Base-by-base conservation (phyloP, 2,329 filamentous ascomycete species). In the Phyllosticta paracitricarpa region DNA sequence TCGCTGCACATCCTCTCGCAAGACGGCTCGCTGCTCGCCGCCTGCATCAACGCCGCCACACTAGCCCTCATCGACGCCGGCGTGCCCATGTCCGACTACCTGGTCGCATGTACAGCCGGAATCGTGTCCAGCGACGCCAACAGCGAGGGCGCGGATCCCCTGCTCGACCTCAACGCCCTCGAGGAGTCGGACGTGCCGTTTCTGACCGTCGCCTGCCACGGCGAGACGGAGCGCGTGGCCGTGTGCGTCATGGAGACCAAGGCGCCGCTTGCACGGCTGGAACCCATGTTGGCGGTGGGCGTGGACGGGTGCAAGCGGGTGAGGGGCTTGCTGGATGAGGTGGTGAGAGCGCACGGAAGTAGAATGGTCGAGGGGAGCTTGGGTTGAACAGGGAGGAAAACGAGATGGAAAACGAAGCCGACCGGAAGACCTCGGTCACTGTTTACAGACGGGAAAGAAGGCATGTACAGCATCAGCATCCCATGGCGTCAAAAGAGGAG, bases 11-110 rank as follows among this genome's bases (percentile, higher is more conserved):
- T 99, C 40, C 85, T 99, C 54, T 89, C 88, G 0, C 87, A 95
- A 67, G 94, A 99, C 73, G 94, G 94, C 28, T 92, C 89, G 0
- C 82, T 97, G 2, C 85, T 99, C 22, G 91, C 93, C 0, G 89
- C 91, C 0, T 90, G 93, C 54, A 80, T 97, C 67, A 99, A 99
- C 70, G 94, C 94, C 3, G 84, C 89, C 0, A 96, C 93, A 0
- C 84, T 99, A 12, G 94, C 94, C 0, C 84, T 97, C 24, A 87
- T 97, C 64, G 94, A 99, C 72, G 94, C 94, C 0, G 94, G 94
- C 58, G 88, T 99, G 22, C 94, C 94, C 25, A 97, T 97, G 92
- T 85, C 86, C 2, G 91, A 96, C 71, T 95, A 97, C 71, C 83
- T 97, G 2, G 86, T 87, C 24, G 91, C 92, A 5, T 95, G 90